phyloP scores from a whole-genome alignment of 257 asterid species.

The Cynanchum wilfordii region DNA sequence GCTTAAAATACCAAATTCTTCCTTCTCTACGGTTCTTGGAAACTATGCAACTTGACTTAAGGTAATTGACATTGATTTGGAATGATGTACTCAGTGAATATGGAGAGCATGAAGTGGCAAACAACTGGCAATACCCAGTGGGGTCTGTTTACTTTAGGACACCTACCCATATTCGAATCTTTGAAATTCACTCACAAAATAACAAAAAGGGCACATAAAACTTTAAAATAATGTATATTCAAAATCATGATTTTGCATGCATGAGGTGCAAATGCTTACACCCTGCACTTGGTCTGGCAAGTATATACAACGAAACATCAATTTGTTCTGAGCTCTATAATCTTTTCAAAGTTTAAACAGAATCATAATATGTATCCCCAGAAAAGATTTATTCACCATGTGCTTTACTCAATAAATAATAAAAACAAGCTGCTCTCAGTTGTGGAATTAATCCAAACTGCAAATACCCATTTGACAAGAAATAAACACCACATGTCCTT shows the following conservation, averaged over 20 bases:
- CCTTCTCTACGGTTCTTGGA: not conserved
- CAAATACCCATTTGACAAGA: not conserved
- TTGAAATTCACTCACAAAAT: not conserved
- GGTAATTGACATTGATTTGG: not conserved
- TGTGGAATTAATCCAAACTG: not conserved
- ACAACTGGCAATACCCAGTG: not conserved
- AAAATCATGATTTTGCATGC: not conserved
- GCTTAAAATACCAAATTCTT: not conserved
- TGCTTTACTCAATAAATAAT: not conserved
- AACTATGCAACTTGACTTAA: not conserved
- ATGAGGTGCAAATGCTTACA: not conserved
- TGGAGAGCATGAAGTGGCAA: not conserved
- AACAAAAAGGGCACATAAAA: not conserved
- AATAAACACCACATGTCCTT: not conserved
- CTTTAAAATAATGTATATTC: not conserved
- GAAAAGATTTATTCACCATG: not conserved
- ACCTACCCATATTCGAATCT: not conserved
- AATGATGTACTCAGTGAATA: not conserved
- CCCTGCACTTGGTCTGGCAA: not conserved
- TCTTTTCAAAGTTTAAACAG: not conserved
- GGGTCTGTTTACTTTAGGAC: not conserved
- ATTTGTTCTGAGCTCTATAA: not conserved
- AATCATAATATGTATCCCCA: not conserved
- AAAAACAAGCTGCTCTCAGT: not conserved
- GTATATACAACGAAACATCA: not conserved